A percentile compares a stretch with the other conserved stretches of the same genome.
Evolutionary conservation across 345 rosid species (phyloP).

Genomic region (Hibiscus tridactylites): DNA sequence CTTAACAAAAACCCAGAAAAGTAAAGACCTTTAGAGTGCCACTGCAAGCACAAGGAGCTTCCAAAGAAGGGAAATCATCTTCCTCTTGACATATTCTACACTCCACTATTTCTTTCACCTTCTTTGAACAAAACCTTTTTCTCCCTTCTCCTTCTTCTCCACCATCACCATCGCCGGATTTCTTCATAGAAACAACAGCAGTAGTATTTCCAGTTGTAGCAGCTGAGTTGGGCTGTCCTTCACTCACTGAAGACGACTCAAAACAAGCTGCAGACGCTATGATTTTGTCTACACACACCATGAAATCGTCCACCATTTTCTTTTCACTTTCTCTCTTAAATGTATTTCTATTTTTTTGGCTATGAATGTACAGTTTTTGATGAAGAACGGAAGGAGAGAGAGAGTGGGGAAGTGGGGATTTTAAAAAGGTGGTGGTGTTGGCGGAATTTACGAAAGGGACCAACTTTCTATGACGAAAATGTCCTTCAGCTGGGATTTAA

Average conservation of each 20-base stretch:
- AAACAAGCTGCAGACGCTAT: slow-evolving; percentile 33
- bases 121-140: slow-evolving; percentile 26
- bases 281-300: slow-evolving; percentile 35
- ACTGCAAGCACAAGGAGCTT: slow-evolving; percentile 59
- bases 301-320: slow-evolving; percentile 39
- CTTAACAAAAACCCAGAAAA: neutral
- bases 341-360: neutral
- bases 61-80: slow-evolving; percentile 35
- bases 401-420: neutral
- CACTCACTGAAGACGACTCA: slow-evolving; percentile 13
- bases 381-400: neutral
- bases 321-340: neutral
- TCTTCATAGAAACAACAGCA: slow-evolving; percentile 7
- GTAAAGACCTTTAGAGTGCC: slow-evolving; percentile 57
- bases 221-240: neutral
- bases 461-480: neutral
- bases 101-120: slow-evolving; percentile 31
- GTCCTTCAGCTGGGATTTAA: neutral
- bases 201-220: neutral
- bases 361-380: neutral
- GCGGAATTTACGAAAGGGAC: slow-evolving; percentile 2
- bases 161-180: neutral
- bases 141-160: neutral
- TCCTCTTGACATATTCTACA: slow-evolving; percentile 73
- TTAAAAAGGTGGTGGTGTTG: neutral